Percentiles rank a stretch among this genome's conserved stretches.
phyloP scores from a whole-genome alignment of 148 eudicot species.

The Nepenthes gracilis region DNA sequence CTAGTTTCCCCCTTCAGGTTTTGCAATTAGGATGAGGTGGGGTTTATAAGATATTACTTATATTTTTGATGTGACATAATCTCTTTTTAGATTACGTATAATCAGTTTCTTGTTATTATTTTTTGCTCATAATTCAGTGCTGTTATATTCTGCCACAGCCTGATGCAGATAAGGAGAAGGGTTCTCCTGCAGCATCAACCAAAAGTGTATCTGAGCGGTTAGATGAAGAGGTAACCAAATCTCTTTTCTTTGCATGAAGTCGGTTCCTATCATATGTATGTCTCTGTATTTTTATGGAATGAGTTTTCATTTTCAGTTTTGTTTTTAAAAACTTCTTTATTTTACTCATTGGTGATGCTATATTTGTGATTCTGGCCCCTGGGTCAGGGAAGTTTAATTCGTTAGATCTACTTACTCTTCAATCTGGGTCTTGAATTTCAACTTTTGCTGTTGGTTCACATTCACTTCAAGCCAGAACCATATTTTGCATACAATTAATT shows the following conservation, averaged over 20 bases:
- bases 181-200: slow-evolving; percentile 25
- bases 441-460: too few species aligned
- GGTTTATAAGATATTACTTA: too few species aligned
- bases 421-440: too few species aligned
- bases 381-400: too few species aligned
- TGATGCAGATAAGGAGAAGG: slow-evolving; percentile 66
- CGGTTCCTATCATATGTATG: too few species aligned
- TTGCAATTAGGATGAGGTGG: too few species aligned
- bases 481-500: too few species aligned
- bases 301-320: not conserved
- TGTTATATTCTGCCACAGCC: slow-evolving; percentile 23
- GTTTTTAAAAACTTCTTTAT: not conserved
- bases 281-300: too few species aligned
- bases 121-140: not conserved
- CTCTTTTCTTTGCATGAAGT: not conserved
- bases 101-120: not conserved
- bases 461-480: too few species aligned
- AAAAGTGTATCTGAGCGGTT: slow-evolving; percentile 62
- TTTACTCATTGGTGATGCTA: not conserved
- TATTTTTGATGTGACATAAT: not conserved
- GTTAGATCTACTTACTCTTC: too few species aligned
- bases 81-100: not conserved
- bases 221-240: slow-evolving; percentile 60
- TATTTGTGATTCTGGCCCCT: too few species aligned
- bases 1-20: not conserved